Percentiles rank a stretch among this genome's conserved stretches.
Conservation (phyloP, 2,329 filamentous ascomycete genomes). For the Microcyclosporella mali region DNA sequence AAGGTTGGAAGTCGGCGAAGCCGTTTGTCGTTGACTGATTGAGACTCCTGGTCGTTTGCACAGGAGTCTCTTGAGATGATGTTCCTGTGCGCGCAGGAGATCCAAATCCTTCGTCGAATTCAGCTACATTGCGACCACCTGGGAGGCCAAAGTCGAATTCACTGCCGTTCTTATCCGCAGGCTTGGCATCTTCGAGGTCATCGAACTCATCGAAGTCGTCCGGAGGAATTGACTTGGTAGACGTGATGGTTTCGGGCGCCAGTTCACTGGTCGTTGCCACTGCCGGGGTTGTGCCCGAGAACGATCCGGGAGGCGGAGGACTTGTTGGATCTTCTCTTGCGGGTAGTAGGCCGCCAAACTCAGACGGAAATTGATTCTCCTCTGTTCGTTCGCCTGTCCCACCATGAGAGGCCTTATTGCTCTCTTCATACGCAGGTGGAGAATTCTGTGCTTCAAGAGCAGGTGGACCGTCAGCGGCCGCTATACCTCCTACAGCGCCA, state of each 20-base stretch:
- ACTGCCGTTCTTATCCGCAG: slow-evolving; percentile 65
- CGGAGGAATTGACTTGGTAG: slow-evolving; percentile 39
- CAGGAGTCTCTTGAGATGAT: slow-evolving; percentile 35
- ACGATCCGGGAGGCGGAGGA: slow-evolving; percentile 7
- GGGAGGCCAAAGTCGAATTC: slow-evolving; percentile 65
- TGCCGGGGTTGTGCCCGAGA: slow-evolving; percentile 8
- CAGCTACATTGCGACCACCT: slow-evolving; percentile 51
- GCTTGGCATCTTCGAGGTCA: slow-evolving; percentile 76
- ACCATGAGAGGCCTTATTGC: slow-evolving; percentile 30
- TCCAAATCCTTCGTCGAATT: slow-evolving; percentile 79
- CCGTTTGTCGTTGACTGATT: slow-evolving; percentile 19
- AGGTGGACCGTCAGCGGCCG: slow-evolving; percentile 31
- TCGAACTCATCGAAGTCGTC: slow-evolving; percentile 75
- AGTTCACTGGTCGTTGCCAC: slow-evolving; percentile 1
- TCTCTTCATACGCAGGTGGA: slow-evolving; percentile 52
- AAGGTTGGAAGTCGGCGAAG: slow-evolving; percentile 24
- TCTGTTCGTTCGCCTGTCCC: slow-evolving; percentile 24
- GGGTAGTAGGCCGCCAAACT: slow-evolving; percentile 52
- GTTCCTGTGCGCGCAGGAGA: slow-evolving; percentile 49
- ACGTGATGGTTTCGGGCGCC: slow-evolving; percentile 5
- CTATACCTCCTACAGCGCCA: slow-evolving; percentile 6
- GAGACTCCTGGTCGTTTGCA: slow-evolving; percentile 22
- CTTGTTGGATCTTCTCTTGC: slow-evolving; percentile 48
- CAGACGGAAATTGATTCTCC: slow-evolving; percentile 43
- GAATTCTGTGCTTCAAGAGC: slow-evolving; percentile 53